Evolutionary conservation across 2,329 filamentous ascomycete genomes (phyloP), one percentile per base, ranked within the genome.

Genomic region (Ramularia collo-cygni): DNA sequence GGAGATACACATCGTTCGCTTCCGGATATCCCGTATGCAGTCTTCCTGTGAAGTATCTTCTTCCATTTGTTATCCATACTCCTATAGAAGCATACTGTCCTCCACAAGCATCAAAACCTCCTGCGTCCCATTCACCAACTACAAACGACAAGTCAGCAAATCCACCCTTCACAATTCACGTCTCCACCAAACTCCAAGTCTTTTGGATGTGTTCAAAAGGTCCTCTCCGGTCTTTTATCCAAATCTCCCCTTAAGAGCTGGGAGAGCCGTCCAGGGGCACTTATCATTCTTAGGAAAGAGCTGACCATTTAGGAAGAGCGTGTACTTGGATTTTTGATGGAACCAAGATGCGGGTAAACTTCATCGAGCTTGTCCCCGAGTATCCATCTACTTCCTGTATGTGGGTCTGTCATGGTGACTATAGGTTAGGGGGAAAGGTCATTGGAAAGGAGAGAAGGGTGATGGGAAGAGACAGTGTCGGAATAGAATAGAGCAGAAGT

Each of bases 91-190:
- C 63, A 79, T 73, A 10, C 70, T 79, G 54, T 83, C 79, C 54
- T 83, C 79, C 42, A 83, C 79, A 1, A 79, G 79, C 68, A 81
- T 81, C 31, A 83, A 61, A 0, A 78, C 79, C 50, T 83, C 79
- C 38, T 71, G 65, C 3, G 72, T 75, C 7, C 79, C 79, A 70
- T 80, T 46, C 37, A 83, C 64, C 40, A 83, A 58, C 46, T 84
- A 58, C 35, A 83, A 57, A 45, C 77, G 65, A 31, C 72, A 74
- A 33, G 71, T 75, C 7, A 73, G 70, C 60, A 64, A 64, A 29
- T 78, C n/a, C n/a, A n/a, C n/a, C n/a, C n/a, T n/a, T 62, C 26
- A 82, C 55, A 24, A 83, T 68, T 0, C 77, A 75, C 4, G 62
- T 73, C 46, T 79, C 72, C 1, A 83, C 62, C 12, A 84, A 62